These are phyloP conservation scores for Sclerotinia minor DNA, from an alignment of 2,329 filamentous ascomycete species.

Conservation along the genomic window DNA sequence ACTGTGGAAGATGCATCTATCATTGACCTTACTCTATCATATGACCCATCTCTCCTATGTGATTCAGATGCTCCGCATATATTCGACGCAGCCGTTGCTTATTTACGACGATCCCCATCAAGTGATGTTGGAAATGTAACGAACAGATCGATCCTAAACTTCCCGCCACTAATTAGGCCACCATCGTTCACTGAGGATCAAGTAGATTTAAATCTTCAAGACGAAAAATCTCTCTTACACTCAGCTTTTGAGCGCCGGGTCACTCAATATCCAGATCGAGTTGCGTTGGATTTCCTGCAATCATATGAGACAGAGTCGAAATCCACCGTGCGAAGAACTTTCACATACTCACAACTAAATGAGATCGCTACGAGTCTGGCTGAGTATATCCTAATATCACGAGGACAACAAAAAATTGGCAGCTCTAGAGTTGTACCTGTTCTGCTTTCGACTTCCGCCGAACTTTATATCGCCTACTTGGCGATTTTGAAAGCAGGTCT, in stretches of 20 bases:
- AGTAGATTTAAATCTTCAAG: neutral
- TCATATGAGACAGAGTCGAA: neutral
- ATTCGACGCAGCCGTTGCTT: neutral
- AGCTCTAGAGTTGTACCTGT: constrained; percentile 13
- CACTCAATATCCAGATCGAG: constrained; percentile 6
- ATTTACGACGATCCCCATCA: constrained; percentile 11
- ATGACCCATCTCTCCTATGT: neutral
- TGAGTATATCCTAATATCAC: neutral
- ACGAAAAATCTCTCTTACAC: neutral
- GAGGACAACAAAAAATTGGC: neutral
- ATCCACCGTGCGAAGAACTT: neutral
- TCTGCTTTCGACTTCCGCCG: constrained; percentile 35
- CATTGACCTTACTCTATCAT: neutral
- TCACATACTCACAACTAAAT: constrained; percentile 16
- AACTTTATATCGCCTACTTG: constrained; percentile 40
- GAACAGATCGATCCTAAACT: constrained; percentile 6
- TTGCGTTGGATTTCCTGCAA: constrained; percentile 17
- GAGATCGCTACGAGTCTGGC: constrained; percentile 1
- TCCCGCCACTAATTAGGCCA: constrained; percentile 12
- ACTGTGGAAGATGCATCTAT: neutral
- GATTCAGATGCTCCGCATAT: constrained; percentile 6
- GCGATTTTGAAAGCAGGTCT: constrained; percentile 43
- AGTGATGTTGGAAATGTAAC: neutral
- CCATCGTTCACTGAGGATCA: neutral
- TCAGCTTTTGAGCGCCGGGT: constrained; percentile 13